Evolutionary conservation across 2,329 filamentous ascomycete species (phyloP).

Genomic region (Epichloe sp.): DNA sequence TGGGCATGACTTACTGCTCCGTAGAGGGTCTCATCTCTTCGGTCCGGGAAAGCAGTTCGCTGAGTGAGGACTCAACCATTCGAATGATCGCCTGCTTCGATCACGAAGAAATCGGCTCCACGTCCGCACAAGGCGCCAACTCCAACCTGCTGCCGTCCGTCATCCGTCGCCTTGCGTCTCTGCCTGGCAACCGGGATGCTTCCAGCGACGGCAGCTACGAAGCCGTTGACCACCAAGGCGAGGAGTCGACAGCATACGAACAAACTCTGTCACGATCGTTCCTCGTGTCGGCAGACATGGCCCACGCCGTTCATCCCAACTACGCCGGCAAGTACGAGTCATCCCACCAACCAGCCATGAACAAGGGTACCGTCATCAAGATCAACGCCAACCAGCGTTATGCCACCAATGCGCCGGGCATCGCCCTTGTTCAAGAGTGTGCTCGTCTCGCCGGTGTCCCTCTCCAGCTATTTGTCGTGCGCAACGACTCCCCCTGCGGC

Average conservation of each 20-base stretch:
- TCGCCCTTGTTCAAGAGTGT: slow-evolving; percentile 81
- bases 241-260: slow-evolving; percentile 73
- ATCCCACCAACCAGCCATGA: slow-evolving; percentile 87
- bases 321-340: slow-evolving; percentile 84
- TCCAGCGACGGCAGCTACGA: slow-evolving; percentile 52
- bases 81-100: slow-evolving; percentile 92
- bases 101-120: slow-evolving; percentile 92
- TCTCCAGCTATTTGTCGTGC: slow-evolving; percentile 87
- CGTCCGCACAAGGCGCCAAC: slow-evolving; percentile 83
- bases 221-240: slow-evolving; percentile 41
- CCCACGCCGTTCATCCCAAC: slow-evolving; percentile 91
- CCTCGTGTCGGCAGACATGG: slow-evolving; percentile 94
- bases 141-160: slow-evolving; percentile 84
- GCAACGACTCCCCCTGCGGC: slow-evolving; percentile 91
- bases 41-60: slow-evolving; percentile 44
- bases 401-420: slow-evolving; percentile 90
- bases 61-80: slow-evolving; percentile 68
- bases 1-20: slow-evolving; percentile 92
- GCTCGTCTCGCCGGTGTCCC: slow-evolving; percentile 65
- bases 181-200: slow-evolving; percentile 52
- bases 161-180: slow-evolving; percentile 70
- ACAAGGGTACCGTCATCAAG: slow-evolving; percentile 93
- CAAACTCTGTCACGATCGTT: slow-evolving; percentile 86
- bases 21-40: slow-evolving; percentile 77
- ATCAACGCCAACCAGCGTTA: slow-evolving; percentile 97